A percentile compares a stretch with the other conserved stretches of the same genome.
phyloP scores from a whole-genome alignment of 495 filamentous ascomycete species.

The Tuber borchii region DNA sequence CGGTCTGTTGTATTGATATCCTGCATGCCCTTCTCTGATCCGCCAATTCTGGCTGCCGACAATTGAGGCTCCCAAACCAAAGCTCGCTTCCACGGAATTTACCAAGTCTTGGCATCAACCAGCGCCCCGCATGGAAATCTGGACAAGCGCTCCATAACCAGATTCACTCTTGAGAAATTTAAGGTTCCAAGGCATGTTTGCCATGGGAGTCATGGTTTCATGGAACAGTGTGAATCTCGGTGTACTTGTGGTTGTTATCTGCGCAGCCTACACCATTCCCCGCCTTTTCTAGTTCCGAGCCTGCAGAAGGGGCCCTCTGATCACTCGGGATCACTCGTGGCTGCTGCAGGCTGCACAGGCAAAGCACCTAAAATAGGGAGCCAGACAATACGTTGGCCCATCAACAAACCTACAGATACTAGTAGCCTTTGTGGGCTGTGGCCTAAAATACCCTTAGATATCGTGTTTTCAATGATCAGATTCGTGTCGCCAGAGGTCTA shows the following conservation, averaged over 20 bases:
- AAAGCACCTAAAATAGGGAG: background rate
- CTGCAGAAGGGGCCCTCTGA: background rate
- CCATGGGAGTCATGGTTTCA: background rate
- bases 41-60: background rate
- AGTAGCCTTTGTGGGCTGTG: background rate
- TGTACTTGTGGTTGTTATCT: background rate
- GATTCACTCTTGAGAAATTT: background rate
- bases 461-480: background rate
- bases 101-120: slow-evolving; percentile 3
- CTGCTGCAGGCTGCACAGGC: too few relatives aligned
- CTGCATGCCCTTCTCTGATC: slow-evolving; percentile 3
- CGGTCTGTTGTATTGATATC: slow-evolving; percentile 1
- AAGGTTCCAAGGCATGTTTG: background rate
- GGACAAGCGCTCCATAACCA: background rate
- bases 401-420: background rate
- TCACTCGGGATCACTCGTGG: background rate
- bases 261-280: background rate
- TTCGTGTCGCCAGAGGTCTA: background rate
- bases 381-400: background rate
- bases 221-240: background rate
- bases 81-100: slow-evolving; percentile 4
- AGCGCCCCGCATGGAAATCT: background rate
- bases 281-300: background rate
- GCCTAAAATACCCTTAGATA: background rate
- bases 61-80: background rate